Base-by-base conservation (phyloP, 1,284 basidiomycete genomes). In the Cryptococcus deneoformans region DNA sequence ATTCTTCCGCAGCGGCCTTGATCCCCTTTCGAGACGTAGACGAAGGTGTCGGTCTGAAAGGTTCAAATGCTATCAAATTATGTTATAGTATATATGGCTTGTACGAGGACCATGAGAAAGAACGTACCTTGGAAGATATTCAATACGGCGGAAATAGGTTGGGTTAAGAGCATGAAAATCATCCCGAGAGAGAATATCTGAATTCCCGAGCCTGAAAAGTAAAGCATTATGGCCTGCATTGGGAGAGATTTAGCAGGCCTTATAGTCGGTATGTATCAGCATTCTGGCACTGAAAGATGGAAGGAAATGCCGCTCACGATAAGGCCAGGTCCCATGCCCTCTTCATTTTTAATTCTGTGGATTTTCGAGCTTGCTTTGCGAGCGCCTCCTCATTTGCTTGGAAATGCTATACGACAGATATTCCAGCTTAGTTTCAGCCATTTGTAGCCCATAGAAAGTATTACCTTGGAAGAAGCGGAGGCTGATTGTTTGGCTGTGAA, bases 151-250 rank as follows among this genome's bases (percentile, higher is more conserved):
- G 86, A 87, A 77, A 93, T 84, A 0, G 92, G 91, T 14, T 85
- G 83, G 53, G 89, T 81, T 58, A 94, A 82, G 10, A 94, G 82
- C 89, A 92, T 92, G 71, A 90, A 87, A 40, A 94, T 88, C 75
- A 92, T 93, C 46, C 91, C 90, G 80, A 94, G 90, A 75, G 90
- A 92, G 77, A 94, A 94, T 52, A 95, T 88, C 77, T 95, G 92
- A 10, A 94, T 87, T 46, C 90, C 89, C 34, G 89, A 87, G 44
- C 92, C 92, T 29, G 90, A 93, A 87, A 95, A 93, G 83, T 94
- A 95, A 46, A 95, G 82, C 92, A 95, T 94, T 80, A 95, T 88
- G 1, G 86, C 90, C 72, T 94, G 91, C 92, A 94, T 94, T 4
- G 92, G 92, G 24, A 95, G 82, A 10, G 86, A 86, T 76, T 94